Evolutionary conservation across 2,329 filamentous ascomycete species (phyloP), one percentile per base, ranked within the genome.

Genomic region (Didymellaceae sp.): DNA sequence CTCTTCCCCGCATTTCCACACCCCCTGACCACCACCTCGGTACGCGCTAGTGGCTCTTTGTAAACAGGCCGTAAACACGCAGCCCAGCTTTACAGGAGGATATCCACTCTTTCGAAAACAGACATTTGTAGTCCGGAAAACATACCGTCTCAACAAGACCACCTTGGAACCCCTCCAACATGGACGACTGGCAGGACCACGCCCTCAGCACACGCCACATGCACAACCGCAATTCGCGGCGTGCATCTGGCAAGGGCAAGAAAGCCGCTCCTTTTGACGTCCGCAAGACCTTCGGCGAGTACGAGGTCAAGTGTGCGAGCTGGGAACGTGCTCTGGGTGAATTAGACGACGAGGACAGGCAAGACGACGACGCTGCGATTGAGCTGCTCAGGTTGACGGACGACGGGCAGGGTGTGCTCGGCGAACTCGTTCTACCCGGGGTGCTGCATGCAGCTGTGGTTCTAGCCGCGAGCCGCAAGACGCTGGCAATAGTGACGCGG

Each of bases 171-270:
- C 8, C 14, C 2, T 16, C 22, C 14, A 26, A 32, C 16, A 61
- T 61, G 58, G 55, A 62, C 30, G 63, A 66, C 45, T 66, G 63
- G 63, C 61, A 66, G 48, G 57, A 64, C 26, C 53, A 57, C 11
- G 61, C 58, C 13, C 57, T 66, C 41, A 52, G 48, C 16, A 57
- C 58, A 9, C 61, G 63, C 3, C 61, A 66, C 43, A 64, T 66
- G 54, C 61, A 66, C 49, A 66, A 66, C 37, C 55, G 60, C 39
- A 49, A 52, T 26, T 31, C 21, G 11, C 54, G 52, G 6, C 54
- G 44, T 1, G 31, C 41, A 1, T 48, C 55, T 13, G 51, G 40
- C 9, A 58, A 58, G 30, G 50, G 57, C n/a, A 58, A 50, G 14
- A 37, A 45, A 35, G 47, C 54, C 22, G 41, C 22, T 13, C 39